A percentile compares a stretch with the other conserved stretches of the same genome.
phyloP scores from a whole-genome alignment of 768 basidiomycete species.

The Mycena belliarum region DNA sequence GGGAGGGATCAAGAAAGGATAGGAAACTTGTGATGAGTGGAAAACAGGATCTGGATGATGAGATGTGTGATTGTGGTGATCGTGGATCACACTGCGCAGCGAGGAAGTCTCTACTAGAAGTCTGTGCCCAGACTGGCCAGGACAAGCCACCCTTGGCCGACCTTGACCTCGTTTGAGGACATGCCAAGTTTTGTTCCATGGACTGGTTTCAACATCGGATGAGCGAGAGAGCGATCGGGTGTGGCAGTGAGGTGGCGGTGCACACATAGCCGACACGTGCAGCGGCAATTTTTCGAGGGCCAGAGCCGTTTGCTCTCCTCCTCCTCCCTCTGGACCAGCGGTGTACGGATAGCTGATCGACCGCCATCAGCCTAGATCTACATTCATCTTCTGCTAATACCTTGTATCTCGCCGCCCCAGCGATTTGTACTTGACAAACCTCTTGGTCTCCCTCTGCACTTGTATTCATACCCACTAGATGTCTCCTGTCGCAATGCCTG shows the following conservation, averaged over 20 bases:
- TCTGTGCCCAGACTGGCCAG: too few relatives aligned
- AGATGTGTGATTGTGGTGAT: neutral
- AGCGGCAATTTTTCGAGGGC: too few relatives aligned
- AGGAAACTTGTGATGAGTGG: neutral
- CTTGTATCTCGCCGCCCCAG: conserved; percentile 15
- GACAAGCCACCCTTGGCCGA: too few relatives aligned
- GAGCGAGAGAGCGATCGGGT: too few relatives aligned
- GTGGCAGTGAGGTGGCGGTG: neutral
- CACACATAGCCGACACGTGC: too few relatives aligned
- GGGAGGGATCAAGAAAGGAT: conserved; percentile 1
- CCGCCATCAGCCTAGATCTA: conserved; percentile 17
- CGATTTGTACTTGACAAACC: conserved; percentile 25
- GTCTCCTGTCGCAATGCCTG: conserved; percentile 57
- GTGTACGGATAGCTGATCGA: conserved; percentile 6
- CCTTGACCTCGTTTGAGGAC: too few relatives aligned
- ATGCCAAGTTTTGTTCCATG: too few relatives aligned
- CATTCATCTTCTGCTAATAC: conserved; percentile 13
- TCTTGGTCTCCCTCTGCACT: conserved; percentile 25
- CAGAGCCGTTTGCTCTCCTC: neutral
- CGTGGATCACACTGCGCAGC: neutral
- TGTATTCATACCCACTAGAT: conserved; percentile 37
- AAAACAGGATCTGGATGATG: neutral
- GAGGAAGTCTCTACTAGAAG: too few relatives aligned
- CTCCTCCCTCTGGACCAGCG: conserved; percentile 1
- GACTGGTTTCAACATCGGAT: too few relatives aligned